Evolutionary conservation across 805 yeast genomes (phyloP).

Genomic region (Metschnikowia matae): DNA sequence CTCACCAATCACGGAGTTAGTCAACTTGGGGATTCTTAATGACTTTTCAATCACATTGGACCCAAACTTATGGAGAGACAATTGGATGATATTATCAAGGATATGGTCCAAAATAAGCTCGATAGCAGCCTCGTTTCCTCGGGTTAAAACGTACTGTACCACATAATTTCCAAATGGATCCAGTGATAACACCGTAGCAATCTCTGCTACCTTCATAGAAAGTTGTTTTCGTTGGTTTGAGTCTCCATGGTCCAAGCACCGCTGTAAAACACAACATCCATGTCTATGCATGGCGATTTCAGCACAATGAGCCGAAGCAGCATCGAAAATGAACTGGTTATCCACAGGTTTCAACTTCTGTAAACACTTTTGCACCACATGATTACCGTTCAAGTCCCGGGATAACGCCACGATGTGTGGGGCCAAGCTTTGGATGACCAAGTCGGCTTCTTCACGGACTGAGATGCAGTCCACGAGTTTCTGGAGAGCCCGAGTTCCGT

Average conservation of each 20-base stretch:
- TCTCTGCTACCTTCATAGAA: constrained; percentile 61
- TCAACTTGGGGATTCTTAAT: constrained; percentile 43
- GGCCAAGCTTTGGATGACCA: constrained; percentile 56
- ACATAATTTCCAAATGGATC: constrained; percentile 98
- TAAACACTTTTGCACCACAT: constrained; percentile 89
- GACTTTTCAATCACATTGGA: constrained; percentile 58
- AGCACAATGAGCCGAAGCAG: constrained; percentile 67
- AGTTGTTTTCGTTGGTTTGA: constrained; percentile 63
- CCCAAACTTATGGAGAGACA: constrained; percentile 59
- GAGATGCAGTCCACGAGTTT: constrained; percentile 80
- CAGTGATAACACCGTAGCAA: constrained; percentile 65
- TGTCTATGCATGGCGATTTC: constrained; percentile 93
- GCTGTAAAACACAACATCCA: constrained; percentile 82
- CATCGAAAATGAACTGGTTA: constrained; percentile 84
- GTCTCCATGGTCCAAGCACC: constrained; percentile 72
- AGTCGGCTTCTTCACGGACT: constrained; percentile 64
- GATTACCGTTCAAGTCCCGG: constrained; percentile 92
- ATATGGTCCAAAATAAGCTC: constrained; percentile 34
- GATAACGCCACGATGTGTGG: constrained; percentile 76
- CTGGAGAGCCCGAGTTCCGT: constrained; percentile 94
- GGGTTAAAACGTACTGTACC: constrained; percentile 79
- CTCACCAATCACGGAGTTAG: constrained; percentile 42
- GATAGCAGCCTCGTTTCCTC: constrained; percentile 38
- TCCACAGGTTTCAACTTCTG: constrained; percentile 64
- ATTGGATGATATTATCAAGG: constrained; percentile 33